phyloP scores from a whole-genome alignment of 441 rosid genomes.

The Populus hybrid region DNA sequence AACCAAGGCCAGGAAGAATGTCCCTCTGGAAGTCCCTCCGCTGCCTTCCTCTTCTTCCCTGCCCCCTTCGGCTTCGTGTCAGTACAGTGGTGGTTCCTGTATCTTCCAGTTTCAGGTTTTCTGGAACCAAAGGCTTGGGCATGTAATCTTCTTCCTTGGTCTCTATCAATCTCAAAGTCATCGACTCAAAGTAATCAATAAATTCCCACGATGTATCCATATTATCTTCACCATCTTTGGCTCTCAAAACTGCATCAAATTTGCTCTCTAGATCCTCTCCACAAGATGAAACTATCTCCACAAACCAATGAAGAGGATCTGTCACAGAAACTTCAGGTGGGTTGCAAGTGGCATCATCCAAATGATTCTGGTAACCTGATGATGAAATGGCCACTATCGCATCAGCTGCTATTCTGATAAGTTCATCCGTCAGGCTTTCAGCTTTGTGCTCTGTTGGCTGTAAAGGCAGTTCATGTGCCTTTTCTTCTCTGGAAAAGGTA shows the following conservation, averaged over 20 bases:
- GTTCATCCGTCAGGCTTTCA: slow-evolving; percentile 38
- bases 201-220: slow-evolving; percentile 50
- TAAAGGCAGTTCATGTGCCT: slow-evolving; percentile 29
- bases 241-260: slow-evolving; percentile 33
- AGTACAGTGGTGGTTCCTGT: slow-evolving; percentile 33
- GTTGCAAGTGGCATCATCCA: slow-evolving; percentile 34
- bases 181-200: slow-evolving; percentile 76
- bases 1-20: slow-evolving; percentile 89
- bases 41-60: slow-evolving; percentile 89
- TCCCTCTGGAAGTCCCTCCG: slow-evolving; percentile 98
- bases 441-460: slow-evolving; percentile 26
- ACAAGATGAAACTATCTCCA: slow-evolving; percentile 46
- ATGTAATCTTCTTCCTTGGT: slow-evolving; percentile 73
- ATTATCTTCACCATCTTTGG: slow-evolving; percentile 30
- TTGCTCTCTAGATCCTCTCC: slow-evolving; percentile 48
- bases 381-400: slow-evolving; percentile 70
- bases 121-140: slow-evolving; percentile 74
- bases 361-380: slow-evolving; percentile 16
- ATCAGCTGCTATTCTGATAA: slow-evolving; percentile 59
- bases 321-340: slow-evolving; percentile 37
- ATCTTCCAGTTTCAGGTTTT: slow-evolving; percentile 54
- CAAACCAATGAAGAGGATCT: slow-evolving; percentile 88
- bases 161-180: slow-evolving; percentile 63
- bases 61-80: slow-evolving; percentile 65
- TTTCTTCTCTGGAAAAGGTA: slow-evolving; percentile 34